A percentile compares a stretch with the other conserved stretches of the same genome.
Evolutionary conservation across 768 basidiomycete genomes (phyloP).

Genomic region (Terana coerulea): DNA sequence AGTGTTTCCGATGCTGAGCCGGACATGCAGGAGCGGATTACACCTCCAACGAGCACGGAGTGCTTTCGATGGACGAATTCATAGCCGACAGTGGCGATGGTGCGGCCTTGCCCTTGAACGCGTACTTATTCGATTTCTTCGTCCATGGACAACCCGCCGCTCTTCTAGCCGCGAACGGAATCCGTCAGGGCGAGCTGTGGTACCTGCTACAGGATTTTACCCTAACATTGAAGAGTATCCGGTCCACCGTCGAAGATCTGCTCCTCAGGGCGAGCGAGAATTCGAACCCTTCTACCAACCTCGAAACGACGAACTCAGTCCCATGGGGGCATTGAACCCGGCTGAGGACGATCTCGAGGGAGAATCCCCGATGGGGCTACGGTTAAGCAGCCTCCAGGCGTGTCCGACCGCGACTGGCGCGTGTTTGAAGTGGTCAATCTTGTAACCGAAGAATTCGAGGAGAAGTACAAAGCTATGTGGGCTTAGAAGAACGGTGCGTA

Average conservation of each 20-base stretch:
- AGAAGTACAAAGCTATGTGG: constrained; percentile 64
- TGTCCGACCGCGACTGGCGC: constrained; percentile 48
- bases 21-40: constrained; percentile 51
- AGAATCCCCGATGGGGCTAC: constrained; percentile 23
- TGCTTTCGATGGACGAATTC: constrained; percentile 48
- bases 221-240: constrained; percentile 46
- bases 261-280: constrained; percentile 30
- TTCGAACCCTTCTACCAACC: no score
- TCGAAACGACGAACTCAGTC: constrained; percentile 28
- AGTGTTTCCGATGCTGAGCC: no score
- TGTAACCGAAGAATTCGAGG: constrained; percentile 46
- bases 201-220: constrained; percentile 57
- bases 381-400: constrained; percentile 33
- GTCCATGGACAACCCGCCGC: constrained; percentile 55
- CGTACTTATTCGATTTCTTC: constrained; percentile 67
- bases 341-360: constrained; percentile 22
- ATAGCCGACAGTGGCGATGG: constrained; percentile 22
- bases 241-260: constrained; percentile 46
- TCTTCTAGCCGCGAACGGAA: constrained; percentile 49
- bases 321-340: constrained; percentile 26
- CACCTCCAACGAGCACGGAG: constrained; percentile 54
- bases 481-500: no score
- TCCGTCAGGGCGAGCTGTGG: constrained; percentile 64
- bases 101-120: constrained; percentile 44
- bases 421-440: constrained; percentile 48